Evolutionary conservation across 2,329 filamentous ascomycete genomes (phyloP).

Genomic region (Epichloe festucae): DNA sequence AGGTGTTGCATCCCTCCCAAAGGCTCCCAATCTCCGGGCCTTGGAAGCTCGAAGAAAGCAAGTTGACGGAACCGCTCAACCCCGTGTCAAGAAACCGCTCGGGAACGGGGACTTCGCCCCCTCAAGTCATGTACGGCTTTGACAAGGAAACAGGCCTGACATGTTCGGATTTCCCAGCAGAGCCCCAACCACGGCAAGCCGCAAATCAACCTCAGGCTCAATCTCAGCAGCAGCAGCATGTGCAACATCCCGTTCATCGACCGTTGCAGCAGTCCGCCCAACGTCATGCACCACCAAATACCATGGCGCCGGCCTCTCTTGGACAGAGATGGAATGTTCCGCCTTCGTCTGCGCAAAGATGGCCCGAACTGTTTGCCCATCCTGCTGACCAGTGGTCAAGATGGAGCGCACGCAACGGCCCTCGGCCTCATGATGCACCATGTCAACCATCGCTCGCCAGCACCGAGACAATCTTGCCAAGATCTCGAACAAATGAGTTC

Average conservation of each 20-base stretch:
- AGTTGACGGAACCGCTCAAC: constrained; percentile 36
- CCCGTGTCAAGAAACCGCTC: constrained; percentile 20
- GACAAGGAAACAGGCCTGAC: constrained; percentile 38
- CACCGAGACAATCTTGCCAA: constrained; percentile 21
- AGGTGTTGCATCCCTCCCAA: constrained; percentile 23
- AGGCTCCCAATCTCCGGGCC: constrained; percentile 29
- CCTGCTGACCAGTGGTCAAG: constrained; percentile 5
- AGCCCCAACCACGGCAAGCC: constrained; percentile 10
- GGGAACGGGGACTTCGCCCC: constrained; percentile 18
- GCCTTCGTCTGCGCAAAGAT: constrained; percentile 37
- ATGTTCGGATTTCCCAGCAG: constrained; percentile 6
- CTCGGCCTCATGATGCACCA: constrained; percentile 8
- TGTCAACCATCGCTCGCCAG: constrained; percentile 8
- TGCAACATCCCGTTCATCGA: neutral
- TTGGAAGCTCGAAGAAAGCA: constrained; percentile 44
- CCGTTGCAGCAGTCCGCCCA: neutral
- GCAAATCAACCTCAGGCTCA: neutral
- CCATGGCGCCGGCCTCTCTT: neutral
- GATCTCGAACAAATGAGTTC: constrained; percentile 26
- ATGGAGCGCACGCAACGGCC: constrained; percentile 4
- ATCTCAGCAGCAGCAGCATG: neutral
- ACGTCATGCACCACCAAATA: neutral
- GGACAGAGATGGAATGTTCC: constrained; percentile 25
- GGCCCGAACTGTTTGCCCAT: constrained; percentile 31
- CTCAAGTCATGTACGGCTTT: constrained; percentile 24